Conservation (phyloP, 2,329 filamentous ascomycete genomes). For the Diaporthe amygdali region DNA sequence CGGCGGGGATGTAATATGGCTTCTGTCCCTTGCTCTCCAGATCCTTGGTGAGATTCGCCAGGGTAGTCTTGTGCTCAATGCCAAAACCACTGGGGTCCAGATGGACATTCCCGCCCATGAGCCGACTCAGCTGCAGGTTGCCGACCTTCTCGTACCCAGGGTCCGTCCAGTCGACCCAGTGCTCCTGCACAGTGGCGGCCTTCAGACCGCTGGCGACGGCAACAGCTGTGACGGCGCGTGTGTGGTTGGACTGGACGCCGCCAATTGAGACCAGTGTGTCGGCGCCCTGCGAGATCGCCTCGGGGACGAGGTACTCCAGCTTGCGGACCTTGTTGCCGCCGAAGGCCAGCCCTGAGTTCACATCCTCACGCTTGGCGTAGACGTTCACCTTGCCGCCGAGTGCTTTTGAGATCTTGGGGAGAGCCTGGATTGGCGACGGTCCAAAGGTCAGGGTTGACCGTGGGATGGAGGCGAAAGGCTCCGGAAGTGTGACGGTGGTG, state of each 20-base stretch:
- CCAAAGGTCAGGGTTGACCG: constrained; percentile 67
- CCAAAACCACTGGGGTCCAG: constrained; percentile 67
- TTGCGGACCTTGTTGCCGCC: constrained; percentile 75
- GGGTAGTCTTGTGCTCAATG: constrained; percentile 70
- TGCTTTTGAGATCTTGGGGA: constrained; percentile 67
- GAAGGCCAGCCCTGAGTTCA: constrained; percentile 70
- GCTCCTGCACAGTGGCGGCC: constrained; percentile 66
- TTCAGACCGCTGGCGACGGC: constrained; percentile 63
- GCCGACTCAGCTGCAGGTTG: constrained; percentile 72
- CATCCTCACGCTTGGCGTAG: constrained; percentile 76
- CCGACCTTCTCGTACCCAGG: constrained; percentile 67
- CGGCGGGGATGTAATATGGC: constrained; percentile 76
- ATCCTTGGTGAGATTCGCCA: constrained; percentile 58
- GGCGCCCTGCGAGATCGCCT: constrained; percentile 60
- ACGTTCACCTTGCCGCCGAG: constrained; percentile 65
- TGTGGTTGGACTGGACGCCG: constrained; percentile 74
- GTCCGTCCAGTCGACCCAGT: constrained; percentile 70
- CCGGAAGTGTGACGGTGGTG: constrained; percentile 53
- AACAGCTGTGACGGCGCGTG: constrained; percentile 68
- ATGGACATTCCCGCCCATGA: constrained; percentile 70
- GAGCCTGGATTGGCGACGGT: constrained; percentile 70
- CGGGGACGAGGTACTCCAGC: constrained; percentile 71
- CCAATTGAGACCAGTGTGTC: constrained; percentile 71
- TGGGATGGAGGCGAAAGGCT: constrained; percentile 68
- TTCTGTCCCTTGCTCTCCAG: constrained; percentile 58